Evolutionary conservation across 495 filamentous ascomycete genomes (phyloP).

Genomic region (Penicillium angulare): DNA sequence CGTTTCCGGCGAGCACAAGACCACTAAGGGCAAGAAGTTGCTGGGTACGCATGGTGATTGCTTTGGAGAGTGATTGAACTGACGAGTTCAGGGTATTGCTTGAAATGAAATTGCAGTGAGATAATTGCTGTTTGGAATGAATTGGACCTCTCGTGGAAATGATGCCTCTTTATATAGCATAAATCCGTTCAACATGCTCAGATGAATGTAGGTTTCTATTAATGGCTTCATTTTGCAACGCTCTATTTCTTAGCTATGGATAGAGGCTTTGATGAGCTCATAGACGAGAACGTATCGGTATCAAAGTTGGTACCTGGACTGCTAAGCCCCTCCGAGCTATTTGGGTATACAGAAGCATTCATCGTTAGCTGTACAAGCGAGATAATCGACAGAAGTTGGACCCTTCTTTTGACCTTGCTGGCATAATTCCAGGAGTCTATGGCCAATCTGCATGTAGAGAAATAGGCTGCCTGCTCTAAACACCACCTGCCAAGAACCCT

Average conservation of each 20-base stretch:
- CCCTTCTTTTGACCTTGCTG: too few species aligned
- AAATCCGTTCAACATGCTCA: background rate
- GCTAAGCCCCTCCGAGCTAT: constrained; percentile 12
- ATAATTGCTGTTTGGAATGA: background rate
- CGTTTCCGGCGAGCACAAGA: constrained; percentile 26
- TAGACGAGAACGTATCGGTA: background rate
- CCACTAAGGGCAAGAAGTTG: constrained; percentile 27
- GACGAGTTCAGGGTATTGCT: too few species aligned
- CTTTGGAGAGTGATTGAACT: background rate
- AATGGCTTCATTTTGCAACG: constrained; percentile 6
- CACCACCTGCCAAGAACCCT: constrained; percentile 16
- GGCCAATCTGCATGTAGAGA: constrained; percentile 15
- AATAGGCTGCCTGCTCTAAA: constrained; percentile 20
- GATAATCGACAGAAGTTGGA: background rate
- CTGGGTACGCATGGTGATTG: constrained; percentile 26
- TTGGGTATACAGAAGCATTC: constrained; percentile 2
- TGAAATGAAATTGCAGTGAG: too few species aligned
- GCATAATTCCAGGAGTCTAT: background rate
- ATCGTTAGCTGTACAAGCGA: constrained; percentile 3
- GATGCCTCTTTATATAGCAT: constrained; percentile 13
- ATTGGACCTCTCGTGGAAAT: background rate
- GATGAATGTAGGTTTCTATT: constrained; percentile 13
- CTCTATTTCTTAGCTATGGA: too few species aligned
- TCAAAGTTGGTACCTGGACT: background rate
- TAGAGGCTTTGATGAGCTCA: constrained; percentile 6